Evolutionary conservation across 805 yeast species (phyloP), one percentile per base, ranked within the genome.

Genomic region (Jamesozyma hellenica): DNA sequence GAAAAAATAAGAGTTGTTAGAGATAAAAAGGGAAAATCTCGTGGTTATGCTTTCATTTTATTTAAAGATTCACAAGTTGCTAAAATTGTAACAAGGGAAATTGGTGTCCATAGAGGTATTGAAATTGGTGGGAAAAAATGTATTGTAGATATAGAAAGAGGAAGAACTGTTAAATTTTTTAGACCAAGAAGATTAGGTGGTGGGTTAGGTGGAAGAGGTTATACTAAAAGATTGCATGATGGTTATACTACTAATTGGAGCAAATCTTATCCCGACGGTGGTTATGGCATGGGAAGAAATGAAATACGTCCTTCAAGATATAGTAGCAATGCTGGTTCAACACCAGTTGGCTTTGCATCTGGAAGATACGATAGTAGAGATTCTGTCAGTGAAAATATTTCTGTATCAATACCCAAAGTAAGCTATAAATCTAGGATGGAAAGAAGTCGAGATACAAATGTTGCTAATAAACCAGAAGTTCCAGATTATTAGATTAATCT

Each of bases 41-140:
- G 76, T 43, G 96, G 97, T 0, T 90, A 90, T 57, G 96, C 82
- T 1, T 90, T 90, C 53, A 65, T 87, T 2, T 79, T 79, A 3
- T 90, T 75, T 58, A 77, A 72, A 39, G 64, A 69, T 21, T 82
- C 77, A 15, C 44, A 60, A 1, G 82, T 77, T 42, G 80, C 86
- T 17, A 70, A 72, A 36, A 60, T 57, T 11, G 92, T 95, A 2
- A 69, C 72, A 18, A 68, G 73, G 30, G 79, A 72, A 19, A 71
- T 77, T 21, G 63, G 62, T 12, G 50, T 55, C 8, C 60, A 53
- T 30, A 75, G 82, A 28, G 77, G 72, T 1, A 46, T 68, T 36
- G 57, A 56, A n/a, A 54, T 82, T 15, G 66, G 72, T 17, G 74
- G 71, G 7, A 63, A 87, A 34, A 63, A 68, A 4, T 68, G 79